Evolutionary conservation across 2,329 filamentous ascomycete species (phyloP).

Genomic region (Alternaria arbusti): DNA sequence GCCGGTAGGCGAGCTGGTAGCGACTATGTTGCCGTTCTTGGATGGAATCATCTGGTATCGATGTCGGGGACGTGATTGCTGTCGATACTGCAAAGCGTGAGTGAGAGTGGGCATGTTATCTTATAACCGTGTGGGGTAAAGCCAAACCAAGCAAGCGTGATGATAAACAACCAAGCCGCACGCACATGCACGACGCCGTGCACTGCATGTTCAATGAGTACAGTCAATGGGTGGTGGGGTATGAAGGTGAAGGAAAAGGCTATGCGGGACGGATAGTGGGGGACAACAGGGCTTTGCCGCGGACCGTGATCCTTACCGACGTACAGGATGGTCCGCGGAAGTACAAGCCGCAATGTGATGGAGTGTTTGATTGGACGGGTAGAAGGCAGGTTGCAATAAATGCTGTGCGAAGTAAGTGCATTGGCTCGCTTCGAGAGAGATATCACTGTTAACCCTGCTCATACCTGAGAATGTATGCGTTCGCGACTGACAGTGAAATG

Average conservation of each 20-base stretch:
- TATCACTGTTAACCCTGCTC: not conserved
- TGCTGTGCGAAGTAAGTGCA: not conserved
- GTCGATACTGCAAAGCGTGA: not conserved
- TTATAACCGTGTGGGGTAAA: not conserved
- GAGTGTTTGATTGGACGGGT: not conserved
- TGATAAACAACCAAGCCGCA: not conserved
- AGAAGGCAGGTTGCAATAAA: not conserved
- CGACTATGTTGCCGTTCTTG: slow-evolving; percentile 12
- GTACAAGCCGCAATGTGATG: not conserved
- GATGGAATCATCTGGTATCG: slow-evolving; percentile 26
- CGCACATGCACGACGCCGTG: not conserved
- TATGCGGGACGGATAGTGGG: not conserved
- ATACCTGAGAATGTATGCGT: not conserved
- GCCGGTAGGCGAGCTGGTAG: not conserved
- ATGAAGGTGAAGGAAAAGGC: not conserved
- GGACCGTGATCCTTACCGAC: not conserved
- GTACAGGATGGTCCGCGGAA: not conserved
- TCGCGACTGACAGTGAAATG: not conserved
- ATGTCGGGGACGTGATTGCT: slow-evolving; percentile 8
- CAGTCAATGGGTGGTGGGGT: not conserved
- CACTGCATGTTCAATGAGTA: not conserved
- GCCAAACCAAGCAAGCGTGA: not conserved
- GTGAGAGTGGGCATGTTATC: not conserved
- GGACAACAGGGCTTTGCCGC: not conserved
- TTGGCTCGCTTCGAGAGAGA: not conserved